These are phyloP conservation scores for Lizonia empirigonia DNA, from an alignment of 2,329 filamentous ascomycete species.

Conservation along the genomic window DNA sequence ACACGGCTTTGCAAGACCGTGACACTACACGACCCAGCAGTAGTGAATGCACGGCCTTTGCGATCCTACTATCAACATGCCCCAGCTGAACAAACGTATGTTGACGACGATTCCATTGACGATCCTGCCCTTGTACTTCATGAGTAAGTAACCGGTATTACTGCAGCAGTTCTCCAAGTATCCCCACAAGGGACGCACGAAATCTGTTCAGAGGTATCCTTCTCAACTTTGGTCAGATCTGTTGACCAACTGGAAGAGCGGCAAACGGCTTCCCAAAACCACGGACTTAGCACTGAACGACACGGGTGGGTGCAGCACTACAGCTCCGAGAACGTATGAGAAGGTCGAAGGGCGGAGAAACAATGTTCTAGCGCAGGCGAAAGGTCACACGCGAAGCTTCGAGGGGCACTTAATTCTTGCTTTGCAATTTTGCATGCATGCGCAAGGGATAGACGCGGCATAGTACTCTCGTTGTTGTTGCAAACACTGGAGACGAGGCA, in stretches of 20 bases:
- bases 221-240: neutral
- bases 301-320: neutral
- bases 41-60: too few relatives aligned
- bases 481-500: conserved; percentile 3
- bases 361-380: conserved; percentile 1
- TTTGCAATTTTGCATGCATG: conserved; percentile 1
- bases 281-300: neutral
- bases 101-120: too few relatives aligned
- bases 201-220: neutral
- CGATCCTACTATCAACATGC: too few relatives aligned
- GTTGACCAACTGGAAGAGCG: neutral
- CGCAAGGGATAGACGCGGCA: conserved; percentile 1
- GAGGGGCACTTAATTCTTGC: conserved; percentile 2
- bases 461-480: neutral
- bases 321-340: conserved; percentile 14
- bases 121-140: too few relatives aligned
- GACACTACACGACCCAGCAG: too few relatives aligned
- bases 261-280: neutral
- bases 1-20: too few relatives aligned
- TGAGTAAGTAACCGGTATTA: too few relatives aligned
- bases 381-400: conserved; percentile 10
- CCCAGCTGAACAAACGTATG: too few relatives aligned
- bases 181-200: neutral
- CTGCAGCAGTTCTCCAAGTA: neutral
- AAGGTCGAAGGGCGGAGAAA: conserved; percentile 2